These are phyloP conservation scores for Alternaria sp. DNA, from an alignment of 2,329 filamentous ascomycete genomes.

Conservation along the genomic window DNA sequence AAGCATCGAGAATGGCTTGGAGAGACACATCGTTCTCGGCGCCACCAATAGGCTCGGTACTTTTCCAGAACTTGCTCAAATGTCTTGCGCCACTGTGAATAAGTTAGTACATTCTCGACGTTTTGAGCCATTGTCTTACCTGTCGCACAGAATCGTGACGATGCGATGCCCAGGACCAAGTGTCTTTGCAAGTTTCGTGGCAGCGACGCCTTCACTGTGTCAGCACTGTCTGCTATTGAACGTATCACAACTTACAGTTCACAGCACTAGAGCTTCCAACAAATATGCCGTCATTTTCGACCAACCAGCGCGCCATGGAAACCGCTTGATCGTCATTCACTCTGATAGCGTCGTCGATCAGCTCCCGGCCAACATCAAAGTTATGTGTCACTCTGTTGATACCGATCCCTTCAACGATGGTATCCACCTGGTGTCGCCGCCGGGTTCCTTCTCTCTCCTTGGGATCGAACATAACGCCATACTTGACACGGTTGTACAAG, in stretches of 20 bases:
- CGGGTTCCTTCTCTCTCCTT: constrained; percentile 93
- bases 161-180: constrained; percentile 70
- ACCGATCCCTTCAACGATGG: constrained; percentile 93
- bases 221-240: constrained; percentile 17
- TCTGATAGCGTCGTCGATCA: constrained; percentile 89
- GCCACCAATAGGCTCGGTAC: constrained; percentile 71
- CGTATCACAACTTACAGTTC: constrained; percentile 70
- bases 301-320: constrained; percentile 94
- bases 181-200: constrained; percentile 72
- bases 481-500: constrained; percentile 87
- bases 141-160: constrained; percentile 85
- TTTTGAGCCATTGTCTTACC: constrained; percentile 30
- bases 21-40: constrained; percentile 58
- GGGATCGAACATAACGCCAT: constrained; percentile 93
- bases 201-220: constrained; percentile 65
- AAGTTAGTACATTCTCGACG: constrained; percentile 16
- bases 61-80: constrained; percentile 85
- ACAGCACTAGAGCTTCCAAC: constrained; percentile 95
- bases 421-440: constrained; percentile 90
- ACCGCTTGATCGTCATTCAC: constrained; percentile 90
- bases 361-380: constrained; percentile 84
- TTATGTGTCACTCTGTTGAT: constrained; percentile 95
- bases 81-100: constrained; percentile 71
- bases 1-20: constrained; percentile 64
- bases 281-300: constrained; percentile 95